Conservation (phyloP, 2,329 filamentous ascomycete species). For the Cercospora citrullina region DNA sequence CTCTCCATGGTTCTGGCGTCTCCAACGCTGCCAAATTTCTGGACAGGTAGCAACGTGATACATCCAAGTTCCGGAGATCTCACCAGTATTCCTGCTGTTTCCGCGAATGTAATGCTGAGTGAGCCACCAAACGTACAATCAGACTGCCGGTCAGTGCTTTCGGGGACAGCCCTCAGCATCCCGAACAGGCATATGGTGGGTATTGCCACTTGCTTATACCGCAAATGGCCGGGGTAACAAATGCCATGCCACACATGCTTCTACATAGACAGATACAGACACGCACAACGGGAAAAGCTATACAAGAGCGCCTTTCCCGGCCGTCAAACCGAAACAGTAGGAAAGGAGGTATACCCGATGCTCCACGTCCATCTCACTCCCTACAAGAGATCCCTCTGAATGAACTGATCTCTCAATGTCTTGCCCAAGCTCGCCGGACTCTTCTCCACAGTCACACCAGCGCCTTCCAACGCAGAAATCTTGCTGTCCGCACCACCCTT, state of each 20-base stretch:
- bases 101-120: too few relatives aligned
- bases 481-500: constrained; percentile 98
- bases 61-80: too few relatives aligned
- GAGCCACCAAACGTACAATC: too few relatives aligned
- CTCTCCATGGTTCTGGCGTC: too few relatives aligned
- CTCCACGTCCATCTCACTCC: neutral
- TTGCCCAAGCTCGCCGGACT: constrained; percentile 91
- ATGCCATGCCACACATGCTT: constrained; percentile 19
- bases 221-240: neutral
- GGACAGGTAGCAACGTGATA: too few relatives aligned
- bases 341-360: constrained; percentile 4
- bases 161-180: too few relatives aligned
- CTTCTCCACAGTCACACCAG: constrained; percentile 94
- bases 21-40: too few relatives aligned
- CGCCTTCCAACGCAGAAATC: constrained; percentile 89
- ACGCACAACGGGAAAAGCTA: constrained; percentile 8
- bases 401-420: constrained; percentile 91
- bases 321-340: neutral
- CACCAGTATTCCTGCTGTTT: too few relatives aligned
- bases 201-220: too few relatives aligned
- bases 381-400: constrained; percentile 91
- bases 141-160: too few relatives aligned
- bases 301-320: constrained; percentile 12
- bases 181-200: too few relatives aligned
- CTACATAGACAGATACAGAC: constrained; percentile 16